Evolutionary conservation across 1,139 yeast species (phyloP).

Genomic region (Taiozyma sp.): DNA sequence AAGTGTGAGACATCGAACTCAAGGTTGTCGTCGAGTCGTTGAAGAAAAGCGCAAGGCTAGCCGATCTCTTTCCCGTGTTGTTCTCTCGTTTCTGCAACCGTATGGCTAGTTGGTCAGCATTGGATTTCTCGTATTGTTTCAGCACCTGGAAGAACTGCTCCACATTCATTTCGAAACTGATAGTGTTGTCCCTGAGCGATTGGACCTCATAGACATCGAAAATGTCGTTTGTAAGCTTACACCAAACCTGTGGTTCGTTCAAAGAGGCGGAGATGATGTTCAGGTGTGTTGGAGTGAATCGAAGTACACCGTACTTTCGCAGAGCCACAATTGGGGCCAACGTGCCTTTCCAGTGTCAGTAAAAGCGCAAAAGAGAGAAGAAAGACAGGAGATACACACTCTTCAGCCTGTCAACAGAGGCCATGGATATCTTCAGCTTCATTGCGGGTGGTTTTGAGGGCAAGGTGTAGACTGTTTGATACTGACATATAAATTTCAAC

Average conservation of each 20-base stretch:
- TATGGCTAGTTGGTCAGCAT: constrained; percentile 46
- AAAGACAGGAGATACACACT: constrained; percentile 9
- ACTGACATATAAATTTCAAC: background rate
- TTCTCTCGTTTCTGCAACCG: constrained; percentile 42
- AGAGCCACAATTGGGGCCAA: constrained; percentile 30
- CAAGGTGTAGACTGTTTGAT: too few species aligned
- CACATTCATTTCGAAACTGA: constrained; percentile 51
- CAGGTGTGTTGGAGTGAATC: constrained; percentile 44
- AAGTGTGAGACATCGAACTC: constrained; percentile 45
- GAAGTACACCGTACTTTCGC: constrained; percentile 35
- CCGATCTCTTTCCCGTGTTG: constrained; percentile 36
- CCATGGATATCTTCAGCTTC: constrained; percentile 22
- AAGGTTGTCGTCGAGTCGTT: constrained; percentile 27
- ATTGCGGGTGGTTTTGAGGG: constrained; percentile 5
- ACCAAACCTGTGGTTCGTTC: constrained; percentile 61
- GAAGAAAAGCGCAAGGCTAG: constrained; percentile 50
- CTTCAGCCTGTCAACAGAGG: constrained; percentile 20
- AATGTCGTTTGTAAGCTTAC: constrained; percentile 41
- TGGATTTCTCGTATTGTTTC: constrained; percentile 48
- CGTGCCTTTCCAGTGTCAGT: constrained; percentile 21
- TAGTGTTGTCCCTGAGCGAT: constrained; percentile 42
- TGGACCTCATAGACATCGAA: constrained; percentile 46
- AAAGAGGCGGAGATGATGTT: constrained; percentile 45
- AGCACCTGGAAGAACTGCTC: constrained; percentile 53
- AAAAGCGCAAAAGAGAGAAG: background rate